A percentile compares a stretch with the other conserved stretches of the same genome.
phyloP scores from a whole-genome alignment of 805 yeast species.

The Debaryomyces maramus region DNA sequence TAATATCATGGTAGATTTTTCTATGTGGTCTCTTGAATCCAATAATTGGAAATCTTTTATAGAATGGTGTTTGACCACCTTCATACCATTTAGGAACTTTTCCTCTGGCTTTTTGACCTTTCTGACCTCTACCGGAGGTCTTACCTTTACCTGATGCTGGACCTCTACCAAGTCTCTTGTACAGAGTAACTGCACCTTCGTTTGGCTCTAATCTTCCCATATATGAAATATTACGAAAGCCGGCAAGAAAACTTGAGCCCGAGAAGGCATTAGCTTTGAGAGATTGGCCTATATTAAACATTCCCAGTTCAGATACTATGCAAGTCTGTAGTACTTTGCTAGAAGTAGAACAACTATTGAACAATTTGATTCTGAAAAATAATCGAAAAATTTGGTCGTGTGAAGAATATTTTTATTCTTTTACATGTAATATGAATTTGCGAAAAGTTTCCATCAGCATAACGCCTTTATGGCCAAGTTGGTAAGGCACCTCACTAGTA shows the following conservation, averaged over 20 bases:
- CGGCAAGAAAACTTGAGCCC: conserved; percentile 4
- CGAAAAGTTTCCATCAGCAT: no score
- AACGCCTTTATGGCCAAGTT: conserved; percentile 38
- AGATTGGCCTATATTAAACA: conserved; percentile 10
- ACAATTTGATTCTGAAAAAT: neutral
- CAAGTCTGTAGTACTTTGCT: no score
- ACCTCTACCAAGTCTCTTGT: conserved; percentile 91
- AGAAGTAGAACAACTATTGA: no score
- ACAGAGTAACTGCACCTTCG: conserved; percentile 56
- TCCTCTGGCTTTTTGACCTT: conserved; percentile 97
- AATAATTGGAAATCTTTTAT: conserved; percentile 78
- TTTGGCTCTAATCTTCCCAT: conserved; percentile 60
- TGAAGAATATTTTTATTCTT: neutral
- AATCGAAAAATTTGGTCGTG: neutral
- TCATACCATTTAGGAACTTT: conserved; percentile 91
- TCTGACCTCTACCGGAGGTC: conserved; percentile 95
- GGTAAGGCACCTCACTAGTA: conserved; percentile 45
- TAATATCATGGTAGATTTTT: conserved; percentile 54
- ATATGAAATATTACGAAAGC: conserved; percentile 42
- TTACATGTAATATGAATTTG: neutral
- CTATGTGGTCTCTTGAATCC: conserved; percentile 76
- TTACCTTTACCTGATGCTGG: conserved; percentile 92
- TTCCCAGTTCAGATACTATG: no score
- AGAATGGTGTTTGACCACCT: conserved; percentile 97
- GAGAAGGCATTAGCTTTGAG: conserved; percentile 4